A percentile compares a stretch with the other conserved stretches of the same genome.
Evolutionary conservation across 768 basidiomycete genomes (phyloP).

Genomic region (Termitomyces sp.): DNA sequence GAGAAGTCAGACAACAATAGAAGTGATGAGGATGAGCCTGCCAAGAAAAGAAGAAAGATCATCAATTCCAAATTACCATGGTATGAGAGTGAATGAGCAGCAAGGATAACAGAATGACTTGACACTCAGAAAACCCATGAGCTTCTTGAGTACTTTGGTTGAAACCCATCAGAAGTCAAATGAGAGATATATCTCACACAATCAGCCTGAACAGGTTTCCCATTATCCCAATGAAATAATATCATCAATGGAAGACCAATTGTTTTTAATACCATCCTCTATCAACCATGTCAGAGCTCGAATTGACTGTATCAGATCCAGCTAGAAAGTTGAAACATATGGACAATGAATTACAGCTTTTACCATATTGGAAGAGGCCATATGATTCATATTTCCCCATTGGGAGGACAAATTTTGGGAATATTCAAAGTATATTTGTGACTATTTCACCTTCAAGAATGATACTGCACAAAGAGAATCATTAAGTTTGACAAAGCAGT

Average conservation of each 20-base stretch:
- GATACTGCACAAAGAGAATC: constrained; percentile 11
- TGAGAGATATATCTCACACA: no score
- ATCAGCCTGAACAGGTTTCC: background rate
- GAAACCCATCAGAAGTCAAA: no score
- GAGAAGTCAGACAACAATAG: no score
- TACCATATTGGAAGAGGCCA: constrained; percentile 9
- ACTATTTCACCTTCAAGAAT: constrained; percentile 15
- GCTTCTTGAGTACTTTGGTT: no score
- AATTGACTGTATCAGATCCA: background rate
- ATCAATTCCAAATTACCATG: no score
- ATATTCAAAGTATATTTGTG: constrained; percentile 16
- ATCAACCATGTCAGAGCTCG: background rate
- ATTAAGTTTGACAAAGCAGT: constrained; percentile 25
- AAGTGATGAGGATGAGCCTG: no score
- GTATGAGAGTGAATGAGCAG: no score
- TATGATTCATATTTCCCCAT: constrained; percentile 21
- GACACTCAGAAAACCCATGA: no score
- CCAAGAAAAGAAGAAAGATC: no score
- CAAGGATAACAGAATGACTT: no score
- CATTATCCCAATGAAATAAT: background rate
- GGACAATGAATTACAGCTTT: constrained; percentile 13
- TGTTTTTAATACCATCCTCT: background rate
- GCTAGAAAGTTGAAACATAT: background rate
- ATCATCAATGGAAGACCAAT: background rate
- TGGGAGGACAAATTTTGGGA: constrained; percentile 10